A percentile compares a stretch with the other conserved stretches of the same genome.
Evolutionary conservation across 495 filamentous ascomycete genomes (phyloP).

Genomic region (Neurospora hispaniola): DNA sequence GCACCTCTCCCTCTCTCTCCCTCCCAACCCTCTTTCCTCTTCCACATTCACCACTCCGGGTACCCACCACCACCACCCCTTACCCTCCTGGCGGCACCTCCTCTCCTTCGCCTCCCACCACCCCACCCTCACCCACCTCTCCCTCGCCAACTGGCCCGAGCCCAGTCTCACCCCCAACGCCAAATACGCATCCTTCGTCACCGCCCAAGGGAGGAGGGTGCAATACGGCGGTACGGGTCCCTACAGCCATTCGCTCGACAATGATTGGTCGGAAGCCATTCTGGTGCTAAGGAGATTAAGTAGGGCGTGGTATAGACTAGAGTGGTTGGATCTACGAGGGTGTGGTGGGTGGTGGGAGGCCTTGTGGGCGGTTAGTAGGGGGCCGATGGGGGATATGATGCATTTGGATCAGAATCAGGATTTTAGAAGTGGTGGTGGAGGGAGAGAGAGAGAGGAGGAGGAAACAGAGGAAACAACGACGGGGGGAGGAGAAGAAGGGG

Average conservation of each 20-base stretch:
- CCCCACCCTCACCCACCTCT: constrained; percentile 62
- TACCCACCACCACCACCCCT: not conserved
- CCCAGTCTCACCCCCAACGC: constrained; percentile 59
- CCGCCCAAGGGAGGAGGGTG: constrained; percentile 29
- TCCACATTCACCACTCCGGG: not conserved
- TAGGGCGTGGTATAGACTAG: constrained; percentile 53
- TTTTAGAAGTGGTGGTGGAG: not conserved
- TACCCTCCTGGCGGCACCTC: constrained; percentile 57
- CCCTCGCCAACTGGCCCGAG: constrained; percentile 69
- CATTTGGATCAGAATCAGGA: not conserved
- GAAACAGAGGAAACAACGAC: constrained; percentile 3
- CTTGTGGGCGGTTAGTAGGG: constrained; percentile 23
- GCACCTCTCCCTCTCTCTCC: constrained; percentile 45
- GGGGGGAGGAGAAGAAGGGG: constrained; percentile 15
- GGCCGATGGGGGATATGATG: not conserved
- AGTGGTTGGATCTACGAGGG: constrained; percentile 73
- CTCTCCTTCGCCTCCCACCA: constrained; percentile 51
- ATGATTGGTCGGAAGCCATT: constrained; percentile 62
- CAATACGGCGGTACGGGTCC: constrained; percentile 51
- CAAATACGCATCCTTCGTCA: constrained; percentile 36
- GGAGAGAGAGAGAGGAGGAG: not conserved
- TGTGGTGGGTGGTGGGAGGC: constrained; percentile 62
- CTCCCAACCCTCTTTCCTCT: constrained; percentile 9
- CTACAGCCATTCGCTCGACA: constrained; percentile 54
- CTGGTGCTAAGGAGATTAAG: constrained; percentile 59